Evolutionary conservation across 2,329 filamentous ascomycete species (phyloP), one percentile per base, ranked within the genome.

Genomic region (Meredithiella fracta): DNA sequence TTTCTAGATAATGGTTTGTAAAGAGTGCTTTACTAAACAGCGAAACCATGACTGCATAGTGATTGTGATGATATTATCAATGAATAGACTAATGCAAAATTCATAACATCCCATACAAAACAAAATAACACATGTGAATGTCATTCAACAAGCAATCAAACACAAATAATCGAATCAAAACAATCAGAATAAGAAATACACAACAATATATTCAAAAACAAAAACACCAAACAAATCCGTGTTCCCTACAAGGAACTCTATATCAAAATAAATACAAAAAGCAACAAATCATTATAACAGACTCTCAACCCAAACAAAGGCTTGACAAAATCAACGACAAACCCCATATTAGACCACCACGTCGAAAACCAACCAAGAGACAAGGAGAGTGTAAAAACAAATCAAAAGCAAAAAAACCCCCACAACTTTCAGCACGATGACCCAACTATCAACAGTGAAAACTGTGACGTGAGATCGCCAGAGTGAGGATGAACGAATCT

Each of bases 181-280:
- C 17, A 47, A 26, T n/a, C 22, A 49, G n/a, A 31, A 37, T 20
- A 47, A 26, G 34, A 54, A 47, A 20, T 59, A 59, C 51, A 55
- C 26, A 47, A 53, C 29, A 59, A 55, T 55, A 47, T 58, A 55
- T 58, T 57, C 9, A 51, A 20, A 22, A 8, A 50, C 49, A 50
- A 23, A 51, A 51, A 50, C 22, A 25, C 29, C 14, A 42, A 50
- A 20, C 47, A 31, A 26, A 55, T 37, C 9, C 2, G 22, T 25
- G 38, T 29, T 51, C 14, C 29, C 25, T n/a, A 55, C 26, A 25
- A 34, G 51, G n/a, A 42, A 29, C 29, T 37, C 44, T 25, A 49
- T 44, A 49, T 49, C 17, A 8, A 49, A 49, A 51, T 40, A 47
- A 8, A 47, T 5, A 2, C 40, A 49, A 49, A 42, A 14, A 53